Percentiles rank a stretch among this genome's conserved stretches.
phyloP scores from a whole-genome alignment of 495 filamentous ascomycete species.

The Penicillium robsamsonii region DNA sequence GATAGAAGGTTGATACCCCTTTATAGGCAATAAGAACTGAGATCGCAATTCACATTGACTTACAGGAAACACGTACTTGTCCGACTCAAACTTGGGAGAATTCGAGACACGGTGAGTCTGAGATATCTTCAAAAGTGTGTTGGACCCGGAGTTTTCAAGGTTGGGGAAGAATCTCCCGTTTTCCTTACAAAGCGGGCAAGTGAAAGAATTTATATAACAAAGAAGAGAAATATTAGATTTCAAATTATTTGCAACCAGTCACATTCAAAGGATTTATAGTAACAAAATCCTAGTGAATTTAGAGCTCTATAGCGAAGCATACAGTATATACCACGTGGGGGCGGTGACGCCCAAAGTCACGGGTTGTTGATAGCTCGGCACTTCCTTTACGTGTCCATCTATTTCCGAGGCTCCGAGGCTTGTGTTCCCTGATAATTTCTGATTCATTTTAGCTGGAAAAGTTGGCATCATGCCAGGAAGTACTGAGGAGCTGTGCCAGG shows the following conservation, averaged over 20 bases:
- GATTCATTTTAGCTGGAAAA: conserved; percentile 22
- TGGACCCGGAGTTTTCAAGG: conserved; percentile 26
- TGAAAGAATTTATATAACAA: conserved; percentile 2
- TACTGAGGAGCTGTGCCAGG: conserved; percentile 54
- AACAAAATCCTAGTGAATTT: background rate
- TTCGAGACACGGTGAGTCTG: conserved; percentile 36
- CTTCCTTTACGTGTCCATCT: conserved; percentile 7
- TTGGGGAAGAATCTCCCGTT: conserved; percentile 21
- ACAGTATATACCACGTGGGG: conserved; percentile 19
- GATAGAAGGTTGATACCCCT: conserved; percentile 5
- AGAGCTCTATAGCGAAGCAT: background rate
- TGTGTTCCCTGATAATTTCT: background rate
- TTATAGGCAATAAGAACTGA: conserved; percentile 1
- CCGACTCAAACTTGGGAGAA: conserved; percentile 30
- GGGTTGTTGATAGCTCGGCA: conserved; percentile 28
- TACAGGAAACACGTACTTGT: conserved; percentile 33
- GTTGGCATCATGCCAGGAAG: conserved; percentile 16
- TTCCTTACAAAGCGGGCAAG: conserved; percentile 28
- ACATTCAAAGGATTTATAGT: background rate
- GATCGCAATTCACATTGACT: conserved; percentile 21
- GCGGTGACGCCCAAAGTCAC: conserved; percentile 34
- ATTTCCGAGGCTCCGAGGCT: background rate
- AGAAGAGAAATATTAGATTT: background rate
- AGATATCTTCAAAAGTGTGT: conserved; percentile 14
- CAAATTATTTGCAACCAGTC: background rate